Evolutionary conservation across 139 green algal genomes (phyloP), one percentile per base, ranked within the genome.

Genomic region (Protoeuglena noctilucae): DNA sequence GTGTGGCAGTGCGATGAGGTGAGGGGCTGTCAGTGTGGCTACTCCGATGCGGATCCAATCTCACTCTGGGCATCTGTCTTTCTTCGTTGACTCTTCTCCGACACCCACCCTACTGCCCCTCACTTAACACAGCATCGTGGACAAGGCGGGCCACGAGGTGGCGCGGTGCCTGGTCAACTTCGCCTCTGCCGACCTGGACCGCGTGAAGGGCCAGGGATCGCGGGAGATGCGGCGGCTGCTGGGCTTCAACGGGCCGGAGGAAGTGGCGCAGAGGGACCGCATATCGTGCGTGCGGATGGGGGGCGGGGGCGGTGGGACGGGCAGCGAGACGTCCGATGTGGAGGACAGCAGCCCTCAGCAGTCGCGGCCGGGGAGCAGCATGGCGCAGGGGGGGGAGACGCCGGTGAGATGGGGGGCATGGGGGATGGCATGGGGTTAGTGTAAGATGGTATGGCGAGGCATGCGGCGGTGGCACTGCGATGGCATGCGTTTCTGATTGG

Each of bases 151-250:
- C 5, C 25, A 60, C 12, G 83, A 94, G 63, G 74, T 96, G 68
- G 87, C 68, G 3, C 72, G 81, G 1, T 84, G 77, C 1, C 69
- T 95, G 14, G 63, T 74, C 24, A 94, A 94, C 67, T 94, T 88
- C 64, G 55, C 40, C 21, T 30, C 52, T 16, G 48, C 63, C 3
- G 73, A 54, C 24, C 41, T 34, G 51, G n/a, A 60, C 30, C 30
- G 7, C 0, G 1, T 60, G 60, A 54, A 73, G 62, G 73, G 75
- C 14, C 56, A 70, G 60, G 57, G 53, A 14, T 76, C 62, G 40
- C 60, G 54, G 39, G 53, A 65, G 24, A 67, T 73, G 22, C 25
- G 49, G 19, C 58, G 64, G 3, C 30, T 43, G 28, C 63, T 89
- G 34, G 75, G 73, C 7, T 82, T 73, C 48, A 19, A 52, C 1